Evolutionary conservation across 768 basidiomycete genomes (phyloP).

Genomic region (Chalciporus pseudorubinellus): DNA sequence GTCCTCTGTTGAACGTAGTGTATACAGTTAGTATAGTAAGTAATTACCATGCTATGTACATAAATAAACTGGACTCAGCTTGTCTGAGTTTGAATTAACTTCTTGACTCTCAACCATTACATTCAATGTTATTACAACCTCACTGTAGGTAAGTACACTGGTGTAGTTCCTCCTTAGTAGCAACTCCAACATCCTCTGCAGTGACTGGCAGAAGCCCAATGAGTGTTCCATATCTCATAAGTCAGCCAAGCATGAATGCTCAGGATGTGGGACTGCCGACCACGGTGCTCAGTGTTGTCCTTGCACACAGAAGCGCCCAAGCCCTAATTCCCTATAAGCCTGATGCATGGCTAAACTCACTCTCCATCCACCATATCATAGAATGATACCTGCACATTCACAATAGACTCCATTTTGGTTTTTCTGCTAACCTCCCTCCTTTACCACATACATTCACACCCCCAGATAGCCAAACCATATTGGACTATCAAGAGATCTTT

Average conservation of each 20-base stretch:
- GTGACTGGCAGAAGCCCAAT: background rate
- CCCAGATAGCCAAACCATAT: background rate
- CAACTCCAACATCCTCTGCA: too few relatives aligned
- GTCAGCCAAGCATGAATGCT: background rate
- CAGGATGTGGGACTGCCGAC: background rate
- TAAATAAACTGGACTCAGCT: too few relatives aligned
- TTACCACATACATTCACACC: background rate
- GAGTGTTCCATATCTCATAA: background rate
- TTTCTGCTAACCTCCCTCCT: background rate
- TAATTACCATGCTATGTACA: too few relatives aligned
- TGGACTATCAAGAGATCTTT: background rate
- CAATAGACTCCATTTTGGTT: background rate
- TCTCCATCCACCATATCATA: background rate
- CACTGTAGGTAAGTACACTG: too few relatives aligned
- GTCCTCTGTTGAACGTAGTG: too few relatives aligned
- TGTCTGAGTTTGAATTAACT: too few relatives aligned
- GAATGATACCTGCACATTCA: background rate
- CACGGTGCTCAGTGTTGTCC: background rate
- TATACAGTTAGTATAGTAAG: too few relatives aligned
- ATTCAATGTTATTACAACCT: too few relatives aligned
- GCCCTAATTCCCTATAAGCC: background rate
- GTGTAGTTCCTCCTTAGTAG: too few relatives aligned
- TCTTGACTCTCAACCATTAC: too few relatives aligned
- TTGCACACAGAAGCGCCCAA: background rate
- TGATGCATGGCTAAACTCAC: background rate